Evolutionary conservation across 495 filamentous ascomycete genomes (phyloP), one percentile per base, ranked within the genome.

Genomic region (Aspergillus bertholletiae): DNA sequence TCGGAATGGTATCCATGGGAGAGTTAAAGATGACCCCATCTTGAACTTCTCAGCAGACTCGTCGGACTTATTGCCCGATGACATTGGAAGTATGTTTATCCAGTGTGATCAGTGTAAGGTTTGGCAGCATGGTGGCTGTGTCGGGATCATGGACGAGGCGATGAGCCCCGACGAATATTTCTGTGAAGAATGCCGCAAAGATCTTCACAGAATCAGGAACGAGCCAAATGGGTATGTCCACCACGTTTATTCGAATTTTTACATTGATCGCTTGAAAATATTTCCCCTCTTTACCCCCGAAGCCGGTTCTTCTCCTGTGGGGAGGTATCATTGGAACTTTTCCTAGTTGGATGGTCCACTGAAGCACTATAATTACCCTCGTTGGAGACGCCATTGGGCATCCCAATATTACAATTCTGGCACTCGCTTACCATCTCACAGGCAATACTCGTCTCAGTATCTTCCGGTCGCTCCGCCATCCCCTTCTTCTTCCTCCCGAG

Each of bases 91-190:
- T 15, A 87, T 97, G 70, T 99, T 96, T 69, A 92, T 99, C 56
- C 94, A 97, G 75, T 99, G 94, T 82, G 94, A 99, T 70, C 77
- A 83, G 46, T 99, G 94, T 74, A 95, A 96, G 68, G 94, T 97
- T 51, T 99, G 94, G 94, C 94, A 99, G 65, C 94, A 99, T 63
- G 95, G 94, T 65, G 92, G 90, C 53, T 99, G 94, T 72, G 95
- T 99, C 47, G 94, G 94, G 34, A 96, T 99, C 59, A 92, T 91
- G 80, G 90, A 96, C 57, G 90, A 93, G 68, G 86, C 88, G 50
- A 85, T 85, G 67, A 93, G 87, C 65, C 95, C 92, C 28, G 93
- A 97, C 43, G 90, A 97, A 73, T 99, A 99, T 77, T 97, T 90
- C 67, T 99, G 94, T 71, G 94, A 99, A 74, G 80, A 88, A 70